Percentiles rank a stretch among this genome's conserved stretches.
Evolutionary conservation across 768 basidiomycete genomes (phyloP).

Genomic region (Saitozyma podzolica): DNA sequence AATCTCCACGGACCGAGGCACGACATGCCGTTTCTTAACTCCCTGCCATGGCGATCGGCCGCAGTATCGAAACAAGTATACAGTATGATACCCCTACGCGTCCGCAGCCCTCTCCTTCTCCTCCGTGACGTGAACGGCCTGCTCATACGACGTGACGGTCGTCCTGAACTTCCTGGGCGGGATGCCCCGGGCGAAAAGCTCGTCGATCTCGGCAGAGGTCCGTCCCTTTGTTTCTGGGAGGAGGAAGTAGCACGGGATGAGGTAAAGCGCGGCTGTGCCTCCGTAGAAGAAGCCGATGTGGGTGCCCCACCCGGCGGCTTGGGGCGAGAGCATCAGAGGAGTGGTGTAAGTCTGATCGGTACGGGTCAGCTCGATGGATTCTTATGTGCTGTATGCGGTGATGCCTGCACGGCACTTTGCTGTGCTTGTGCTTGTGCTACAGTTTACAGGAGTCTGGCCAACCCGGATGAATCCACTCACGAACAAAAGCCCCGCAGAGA

Average conservation of each 20-base stretch:
- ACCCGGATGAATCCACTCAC: constrained; percentile 9
- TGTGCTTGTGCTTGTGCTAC: too few relatives aligned
- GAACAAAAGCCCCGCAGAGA: constrained; percentile 14
- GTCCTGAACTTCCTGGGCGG: constrained; percentile 32
- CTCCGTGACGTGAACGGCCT: too few relatives aligned
- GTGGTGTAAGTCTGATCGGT: constrained; percentile 12
- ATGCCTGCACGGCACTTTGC: too few relatives aligned
- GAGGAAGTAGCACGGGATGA: constrained; percentile 17
- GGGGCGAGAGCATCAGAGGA: constrained; percentile 21
- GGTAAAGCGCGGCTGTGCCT: not conserved
- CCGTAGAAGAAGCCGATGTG: constrained; percentile 22
- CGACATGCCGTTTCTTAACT: too few relatives aligned
- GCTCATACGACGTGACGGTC: constrained; percentile 4
- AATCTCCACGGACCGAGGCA: too few relatives aligned
- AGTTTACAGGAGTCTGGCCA: too few relatives aligned
- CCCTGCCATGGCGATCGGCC: too few relatives aligned
- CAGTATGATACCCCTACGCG: too few relatives aligned
- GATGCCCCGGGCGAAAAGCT: constrained; percentile 37
- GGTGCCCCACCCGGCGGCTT: constrained; percentile 23
- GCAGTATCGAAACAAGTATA: too few relatives aligned
- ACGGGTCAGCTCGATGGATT: not conserved
- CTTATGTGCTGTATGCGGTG: too few relatives aligned
- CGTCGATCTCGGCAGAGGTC: constrained; percentile 38
- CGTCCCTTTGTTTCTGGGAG: constrained; percentile 24
- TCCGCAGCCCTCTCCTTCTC: too few relatives aligned